Percentiles rank a stretch among this genome's conserved stretches.
Conservation (phyloP, 2,329 filamentous ascomycete genomes). For the Phialophora expanda region DNA sequence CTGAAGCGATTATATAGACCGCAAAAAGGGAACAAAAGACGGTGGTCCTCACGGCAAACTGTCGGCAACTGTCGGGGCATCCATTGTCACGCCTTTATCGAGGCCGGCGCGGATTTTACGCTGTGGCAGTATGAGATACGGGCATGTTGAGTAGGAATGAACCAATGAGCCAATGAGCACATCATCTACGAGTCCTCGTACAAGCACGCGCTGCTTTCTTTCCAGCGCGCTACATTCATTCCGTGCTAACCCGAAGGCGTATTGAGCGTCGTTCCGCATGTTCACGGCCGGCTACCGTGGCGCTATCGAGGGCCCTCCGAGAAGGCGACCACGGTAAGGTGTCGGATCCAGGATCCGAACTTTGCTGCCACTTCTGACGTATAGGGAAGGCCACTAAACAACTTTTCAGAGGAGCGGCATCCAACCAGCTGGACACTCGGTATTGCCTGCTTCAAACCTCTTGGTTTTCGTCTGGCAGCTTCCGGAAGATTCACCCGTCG, state of each 20-base stretch:
- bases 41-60: constrained; percentile 7
- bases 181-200: neutral
- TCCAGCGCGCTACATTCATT: too few relatives aligned
- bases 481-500: neutral
- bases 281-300: neutral
- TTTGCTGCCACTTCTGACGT: constrained; percentile 1
- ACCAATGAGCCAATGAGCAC: neutral
- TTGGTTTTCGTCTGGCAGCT: neutral
- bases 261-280: neutral
- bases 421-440: neutral
- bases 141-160: neutral
- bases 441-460: neutral
- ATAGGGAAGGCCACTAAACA: neutral
- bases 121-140: constrained; percentile 2
- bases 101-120: neutral
- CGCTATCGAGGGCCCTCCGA: neutral
- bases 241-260: neutral
- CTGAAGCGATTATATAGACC: constrained; percentile 8
- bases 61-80: constrained; percentile 15
- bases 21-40: constrained; percentile 5
- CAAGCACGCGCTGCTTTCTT: too few relatives aligned
- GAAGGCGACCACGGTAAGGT: neutral
- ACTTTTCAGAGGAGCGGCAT: neutral
- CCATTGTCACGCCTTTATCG: neutral
- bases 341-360: constrained; percentile 7